A percentile compares a stretch with the other conserved stretches of the same genome.
Conservation (phyloP, 345 rosid species). For the Melaleuca alternifolia region DNA sequence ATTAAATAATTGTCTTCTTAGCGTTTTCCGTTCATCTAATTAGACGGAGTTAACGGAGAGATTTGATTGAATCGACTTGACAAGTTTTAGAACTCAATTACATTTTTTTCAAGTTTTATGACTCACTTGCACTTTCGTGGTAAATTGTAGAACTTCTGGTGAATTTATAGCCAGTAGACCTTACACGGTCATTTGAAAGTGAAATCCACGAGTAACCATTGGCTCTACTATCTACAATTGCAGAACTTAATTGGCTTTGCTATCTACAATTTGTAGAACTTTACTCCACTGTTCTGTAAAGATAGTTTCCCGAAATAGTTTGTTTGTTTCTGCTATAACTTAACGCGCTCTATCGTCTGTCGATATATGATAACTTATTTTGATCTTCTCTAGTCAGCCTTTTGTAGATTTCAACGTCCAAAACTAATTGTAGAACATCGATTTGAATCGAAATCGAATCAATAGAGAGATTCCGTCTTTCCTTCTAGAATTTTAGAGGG, state of each 20-base stretch:
- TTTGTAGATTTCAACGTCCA: not conserved
- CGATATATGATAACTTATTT: not conserved
- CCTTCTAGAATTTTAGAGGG: not conserved
- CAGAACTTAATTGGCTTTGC: not conserved
- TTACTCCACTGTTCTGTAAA: not conserved
- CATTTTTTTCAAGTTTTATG: too few species aligned
- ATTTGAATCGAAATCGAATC: not conserved
- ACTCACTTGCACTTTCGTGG: too few species aligned
- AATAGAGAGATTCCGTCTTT: not conserved
- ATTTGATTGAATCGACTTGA: too few species aligned
- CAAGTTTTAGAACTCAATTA: too few species aligned
- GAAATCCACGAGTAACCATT: too few species aligned
- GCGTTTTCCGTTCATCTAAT: too few species aligned
- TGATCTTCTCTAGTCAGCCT: too few species aligned
- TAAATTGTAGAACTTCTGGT: too few species aligned
- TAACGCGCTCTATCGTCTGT: not conserved
- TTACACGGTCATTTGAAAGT: too few species aligned
- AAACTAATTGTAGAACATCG: too few species aligned
- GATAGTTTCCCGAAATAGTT: not conserved
- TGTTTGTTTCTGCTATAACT: not conserved
- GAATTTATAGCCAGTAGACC: not conserved
- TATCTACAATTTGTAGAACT: not conserved
- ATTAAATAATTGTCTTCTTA: too few species aligned
- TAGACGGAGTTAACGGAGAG: too few species aligned
- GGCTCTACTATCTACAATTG: not conserved